A percentile compares a stretch with the other conserved stretches of the same genome.
These are phyloP conservation scores for Cyberlindnera americana DNA, from an alignment of 805 yeast species.

Conservation along the genomic window DNA sequence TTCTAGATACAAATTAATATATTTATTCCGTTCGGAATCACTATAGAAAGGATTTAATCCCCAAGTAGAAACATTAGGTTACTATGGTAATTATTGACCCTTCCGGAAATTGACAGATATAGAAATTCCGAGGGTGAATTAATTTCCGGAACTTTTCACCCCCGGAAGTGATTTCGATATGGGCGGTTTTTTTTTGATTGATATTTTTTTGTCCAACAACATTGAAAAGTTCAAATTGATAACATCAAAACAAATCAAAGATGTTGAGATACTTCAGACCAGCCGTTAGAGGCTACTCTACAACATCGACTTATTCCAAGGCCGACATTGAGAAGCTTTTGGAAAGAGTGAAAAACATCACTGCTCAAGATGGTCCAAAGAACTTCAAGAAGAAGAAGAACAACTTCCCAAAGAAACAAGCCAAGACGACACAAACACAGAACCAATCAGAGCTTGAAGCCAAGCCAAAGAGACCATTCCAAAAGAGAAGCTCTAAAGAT, in stretches of 20 bases:
- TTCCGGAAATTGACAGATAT: too few species aligned
- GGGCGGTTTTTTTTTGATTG: too few species aligned
- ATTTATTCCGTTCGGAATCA: too few species aligned
- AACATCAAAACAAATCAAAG: too few species aligned
- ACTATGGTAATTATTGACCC: too few species aligned
- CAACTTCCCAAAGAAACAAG: background rate
- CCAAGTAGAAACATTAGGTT: too few species aligned
- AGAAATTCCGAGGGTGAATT: too few species aligned
- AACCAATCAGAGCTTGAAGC: background rate
- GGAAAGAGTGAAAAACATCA: constrained; percentile 10
- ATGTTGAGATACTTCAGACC: constrained; percentile 2
- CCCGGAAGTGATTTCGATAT: too few species aligned
- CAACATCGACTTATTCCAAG: constrained; percentile 3
- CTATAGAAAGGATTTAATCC: too few species aligned
- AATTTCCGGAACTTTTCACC: too few species aligned
- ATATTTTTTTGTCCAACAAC: too few species aligned
- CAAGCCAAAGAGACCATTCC: constrained; percentile 6
- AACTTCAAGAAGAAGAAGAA: background rate
- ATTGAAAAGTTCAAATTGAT: constrained; percentile 2
- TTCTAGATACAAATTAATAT: background rate
- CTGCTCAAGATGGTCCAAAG: background rate
- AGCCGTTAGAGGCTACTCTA: constrained; percentile 4
- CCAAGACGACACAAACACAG: background rate
- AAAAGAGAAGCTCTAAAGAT: background rate
- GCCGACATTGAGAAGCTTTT: constrained; percentile 11